Evolutionary conservation across 2,329 filamentous ascomycete species (phyloP), one percentile per base, ranked within the genome.

Genomic region (Lachnellula subtilissima): DNA sequence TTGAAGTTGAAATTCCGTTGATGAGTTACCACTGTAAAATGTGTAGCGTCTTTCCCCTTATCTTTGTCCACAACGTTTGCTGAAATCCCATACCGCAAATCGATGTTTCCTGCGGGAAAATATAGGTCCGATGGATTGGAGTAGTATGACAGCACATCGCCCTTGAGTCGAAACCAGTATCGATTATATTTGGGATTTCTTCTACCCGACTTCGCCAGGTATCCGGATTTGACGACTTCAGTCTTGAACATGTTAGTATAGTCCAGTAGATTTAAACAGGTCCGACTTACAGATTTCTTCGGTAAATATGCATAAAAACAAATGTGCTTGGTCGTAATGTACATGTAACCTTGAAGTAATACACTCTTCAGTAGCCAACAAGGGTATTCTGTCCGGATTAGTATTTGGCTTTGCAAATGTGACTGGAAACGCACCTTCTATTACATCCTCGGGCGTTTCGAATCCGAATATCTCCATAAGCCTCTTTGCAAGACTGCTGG

Each of bases 261-360:
- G 5, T 32, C 11, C n/a, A 17, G 19, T 15, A 19, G 15, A 14
- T 11, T 40, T 22, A 48, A 17, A 15, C 3, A 32, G 4, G n/a
- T 23, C 25, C 22, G 45, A 68, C 85, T 73, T 77, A 89, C 88
- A 51, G 88, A 84, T 78, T 94, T 96, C 77, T 92, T 95, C 6
- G 91, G 91, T n/a, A 97, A 80, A 70, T 97, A 97, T 40, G 94
- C 91, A 70, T 97, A 97, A 71, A 97, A 99, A 74, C 92, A 97
- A 59, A 97, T 88, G 70, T 99, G 94, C 65, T 87, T 88, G 59
- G 88, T 80, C 0, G 94, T 97, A 67, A 99, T 89, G 74, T 97
- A 97, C 81, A 99, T 87, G 70, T 94, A 97, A 5, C 94, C 94
- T 69, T 97, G 91, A 8, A 97, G 80, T 32, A 97, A 77, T 46